Conservation (phyloP, 257 asterid genomes). For the Misopates orontium region DNA sequence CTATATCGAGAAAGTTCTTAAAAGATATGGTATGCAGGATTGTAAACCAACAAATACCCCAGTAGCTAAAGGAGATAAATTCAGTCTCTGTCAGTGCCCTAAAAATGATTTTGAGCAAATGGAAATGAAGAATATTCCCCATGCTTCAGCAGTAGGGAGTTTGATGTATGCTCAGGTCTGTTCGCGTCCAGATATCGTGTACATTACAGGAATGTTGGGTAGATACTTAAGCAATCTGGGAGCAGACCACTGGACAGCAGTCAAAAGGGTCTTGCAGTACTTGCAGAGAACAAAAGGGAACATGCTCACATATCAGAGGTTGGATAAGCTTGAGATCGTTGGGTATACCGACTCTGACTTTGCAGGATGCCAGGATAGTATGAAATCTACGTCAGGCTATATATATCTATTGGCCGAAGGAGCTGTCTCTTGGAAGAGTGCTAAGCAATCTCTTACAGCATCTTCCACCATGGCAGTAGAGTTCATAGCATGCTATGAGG, state of each 20-base stretch:
- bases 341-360: too few species aligned
- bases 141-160: constrained; percentile 1
- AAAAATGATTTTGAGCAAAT: background rate
- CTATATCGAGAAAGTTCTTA: background rate
- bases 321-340: too few species aligned
- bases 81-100: background rate
- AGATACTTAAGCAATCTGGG: too few species aligned
- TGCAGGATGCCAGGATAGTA: background rate
- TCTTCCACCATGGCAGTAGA: constrained; percentile 1
- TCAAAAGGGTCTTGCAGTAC: too few species aligned
- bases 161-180: background rate
- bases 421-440: background rate
- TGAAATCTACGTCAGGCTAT: constrained; percentile 1
- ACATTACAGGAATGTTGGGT: too few species aligned
- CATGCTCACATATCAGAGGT: too few species aligned
- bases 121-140: background rate
- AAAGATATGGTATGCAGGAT: background rate
- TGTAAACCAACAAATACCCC: background rate
- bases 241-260: too few species aligned
- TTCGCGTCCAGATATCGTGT: background rate
- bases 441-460: background rate
- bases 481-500: too few species aligned
- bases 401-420: background rate
- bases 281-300: too few species aligned
- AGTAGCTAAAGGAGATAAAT: background rate